Evolutionary conservation across 192 early-diverging fungal genomes (phyloP), one percentile per base, ranked within the genome.

Genomic region (Rhizophagus clarus): DNA sequence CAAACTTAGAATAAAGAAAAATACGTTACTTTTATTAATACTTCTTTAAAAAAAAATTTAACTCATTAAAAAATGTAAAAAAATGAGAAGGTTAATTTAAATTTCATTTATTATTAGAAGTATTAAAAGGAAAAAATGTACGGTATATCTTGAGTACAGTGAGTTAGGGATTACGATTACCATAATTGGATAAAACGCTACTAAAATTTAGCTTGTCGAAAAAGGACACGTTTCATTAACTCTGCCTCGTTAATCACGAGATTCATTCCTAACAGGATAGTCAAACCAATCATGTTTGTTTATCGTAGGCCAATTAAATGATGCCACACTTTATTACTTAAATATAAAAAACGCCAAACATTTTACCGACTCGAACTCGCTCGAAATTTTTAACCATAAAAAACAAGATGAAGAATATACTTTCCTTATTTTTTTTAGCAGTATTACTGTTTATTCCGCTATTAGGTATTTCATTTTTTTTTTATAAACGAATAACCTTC

Each of bases 361-460:
- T 1, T 71, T 22, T 42, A 12, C 17, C 22, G 4, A 22, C 28
- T 3, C 0, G 12, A 73, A 72, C 20, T 49, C 34, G 3, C 7
- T 29, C 24, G 11, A 51, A 26, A 51, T 15, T 28, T 26, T 29
- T 56, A 10, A 11, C 2, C 49, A n/a, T 4, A 56, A 51, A 29
- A 29, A 56, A 45, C 2, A 73, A 73, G n/a, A 69, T 37, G 20
- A 69, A 69, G 28, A 69, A 66, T 66, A 66, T 66, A 66, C 29
- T 66, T 12, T 15, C 12, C 10, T 8, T 42, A 32, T 24, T 71
- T 40, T 71, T 34, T 6, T 20, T 42, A n/a, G 9, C 10, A 8
- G 20, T 71, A 24, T 71, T 71, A 42, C 4, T 40, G 15, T 45
- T 71, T 34, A 34, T n/a, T 40, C 32, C 40, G 17, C 28, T 34